A percentile compares a stretch with the other conserved stretches of the same genome.
Evolutionary conservation across 2,329 filamentous ascomycete species (phyloP).

Genomic region (Helminthosporium solani): DNA sequence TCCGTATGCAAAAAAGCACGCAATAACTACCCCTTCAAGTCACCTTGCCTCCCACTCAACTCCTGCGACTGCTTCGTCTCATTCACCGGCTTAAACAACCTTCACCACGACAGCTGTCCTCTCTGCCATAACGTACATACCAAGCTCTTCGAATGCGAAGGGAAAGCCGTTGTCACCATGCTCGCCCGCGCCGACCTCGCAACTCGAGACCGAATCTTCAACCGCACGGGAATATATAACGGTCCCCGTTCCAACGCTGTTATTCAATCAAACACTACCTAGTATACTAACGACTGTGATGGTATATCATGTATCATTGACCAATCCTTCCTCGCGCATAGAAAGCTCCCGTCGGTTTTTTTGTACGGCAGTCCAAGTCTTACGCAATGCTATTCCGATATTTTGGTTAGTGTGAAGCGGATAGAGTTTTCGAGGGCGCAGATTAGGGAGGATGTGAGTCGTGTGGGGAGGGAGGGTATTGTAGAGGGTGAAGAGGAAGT

Average conservation of each 20-base stretch:
- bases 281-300: conserved; percentile 17
- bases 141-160: conserved; percentile 23
- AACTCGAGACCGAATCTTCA: conserved; percentile 3
- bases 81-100: background rate
- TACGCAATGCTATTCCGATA: conserved; percentile 1
- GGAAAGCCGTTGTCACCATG: conserved; percentile 21
- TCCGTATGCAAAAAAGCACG: too few species aligned
- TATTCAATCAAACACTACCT: conserved; percentile 1
- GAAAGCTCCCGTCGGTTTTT: background rate
- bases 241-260: background rate
- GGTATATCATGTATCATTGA: conserved; percentile 12
- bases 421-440: background rate
- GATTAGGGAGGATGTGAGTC: background rate
- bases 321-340: conserved; percentile 4
- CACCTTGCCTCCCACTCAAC: conserved; percentile 20
- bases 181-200: conserved; percentile 18
- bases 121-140: conserved; percentile 16
- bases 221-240: background rate
- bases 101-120: conserved; percentile 11
- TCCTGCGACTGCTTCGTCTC: conserved; percentile 25
- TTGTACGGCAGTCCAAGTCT: background rate
- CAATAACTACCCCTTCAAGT: background rate
- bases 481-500: too few species aligned
- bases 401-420: conserved; percentile 13
- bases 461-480: too few species aligned